Conservation (phyloP, 129 eudicot genomes). For the Rutidosis leptorrhynchoides region DNA sequence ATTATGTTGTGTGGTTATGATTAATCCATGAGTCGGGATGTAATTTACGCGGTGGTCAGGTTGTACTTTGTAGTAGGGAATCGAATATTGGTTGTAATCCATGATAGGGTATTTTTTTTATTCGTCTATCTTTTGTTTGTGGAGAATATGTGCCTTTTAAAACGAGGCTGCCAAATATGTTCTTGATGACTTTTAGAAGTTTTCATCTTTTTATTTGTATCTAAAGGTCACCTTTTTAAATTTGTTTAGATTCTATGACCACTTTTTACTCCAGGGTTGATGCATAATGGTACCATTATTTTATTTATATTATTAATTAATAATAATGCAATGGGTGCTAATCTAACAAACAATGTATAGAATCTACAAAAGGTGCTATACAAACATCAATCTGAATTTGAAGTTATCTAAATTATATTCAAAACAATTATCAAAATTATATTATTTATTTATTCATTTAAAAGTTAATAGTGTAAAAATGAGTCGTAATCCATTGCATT, state of each 20-base stretch:
- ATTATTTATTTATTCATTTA: too few species aligned
- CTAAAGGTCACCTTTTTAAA: slow-evolving; percentile 17
- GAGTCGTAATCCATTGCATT: too few species aligned
- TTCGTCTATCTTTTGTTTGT: slow-evolving; percentile 22
- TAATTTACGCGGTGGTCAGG: slow-evolving; percentile 19
- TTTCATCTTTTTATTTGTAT: slow-evolving; percentile 21
- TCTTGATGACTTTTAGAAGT: slow-evolving; percentile 30
- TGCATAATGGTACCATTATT: slow-evolving; percentile 2
- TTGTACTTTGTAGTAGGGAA: slow-evolving; percentile 36
- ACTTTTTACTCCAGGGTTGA: not conserved
- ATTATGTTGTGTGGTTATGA: slow-evolving; percentile 31
- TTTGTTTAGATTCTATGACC: slow-evolving; percentile 13
- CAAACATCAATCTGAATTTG: too few species aligned
- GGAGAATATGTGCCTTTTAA: slow-evolving; percentile 66
- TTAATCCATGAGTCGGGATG: too few species aligned
- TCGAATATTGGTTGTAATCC: slow-evolving; percentile 36
- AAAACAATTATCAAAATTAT: too few species aligned
- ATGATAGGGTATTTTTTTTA: slow-evolving; percentile 28
- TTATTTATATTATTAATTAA: not conserved
- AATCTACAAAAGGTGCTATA: too few species aligned
- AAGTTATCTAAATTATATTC: slow-evolving; percentile 12
- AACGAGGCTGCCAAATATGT: slow-evolving; percentile 34
- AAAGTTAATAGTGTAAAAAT: too few species aligned
- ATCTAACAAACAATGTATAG: slow-evolving; percentile 1
- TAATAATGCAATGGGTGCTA: slow-evolving; percentile 5